Conservation (phyloP, 108 stramenopile genomes). For the Cyclotella kingstonii region DNA sequence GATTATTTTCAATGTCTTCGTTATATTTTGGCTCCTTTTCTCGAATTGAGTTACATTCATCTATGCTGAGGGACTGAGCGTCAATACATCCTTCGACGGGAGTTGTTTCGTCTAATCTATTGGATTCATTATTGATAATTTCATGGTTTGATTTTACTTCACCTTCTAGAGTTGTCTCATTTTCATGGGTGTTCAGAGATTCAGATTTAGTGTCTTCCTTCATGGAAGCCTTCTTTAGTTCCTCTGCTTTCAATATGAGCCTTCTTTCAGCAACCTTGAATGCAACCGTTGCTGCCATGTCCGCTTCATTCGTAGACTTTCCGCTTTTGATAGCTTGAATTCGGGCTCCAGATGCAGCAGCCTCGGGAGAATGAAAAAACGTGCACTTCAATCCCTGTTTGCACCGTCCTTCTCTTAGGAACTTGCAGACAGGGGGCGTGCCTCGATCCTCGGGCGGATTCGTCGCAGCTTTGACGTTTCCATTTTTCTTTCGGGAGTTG, state of each 20-base stretch:
- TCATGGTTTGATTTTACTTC: neutral
- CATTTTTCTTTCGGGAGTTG: neutral
- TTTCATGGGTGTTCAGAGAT: neutral
- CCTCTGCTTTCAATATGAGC: conserved; percentile 3
- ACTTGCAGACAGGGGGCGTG: conserved; percentile 15
- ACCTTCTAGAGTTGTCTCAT: neutral
- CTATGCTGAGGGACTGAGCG: too few species aligned
- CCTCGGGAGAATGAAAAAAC: conserved; percentile 9
- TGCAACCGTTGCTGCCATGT: conserved; percentile 7
- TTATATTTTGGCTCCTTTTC: neutral
- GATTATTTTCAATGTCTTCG: neutral
- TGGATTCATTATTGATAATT: neutral
- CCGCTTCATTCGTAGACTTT: neutral
- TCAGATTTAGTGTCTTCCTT: neutral
- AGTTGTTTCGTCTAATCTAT: neutral
- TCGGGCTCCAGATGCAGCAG: conserved; percentile 1
- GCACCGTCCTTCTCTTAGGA: conserved; percentile 17
- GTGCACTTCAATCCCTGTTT: conserved; percentile 16
- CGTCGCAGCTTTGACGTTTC: neutral
- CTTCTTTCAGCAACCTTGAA: conserved; percentile 9
- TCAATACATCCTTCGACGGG: too few species aligned
- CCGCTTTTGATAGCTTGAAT: neutral
- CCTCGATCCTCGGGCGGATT: neutral
- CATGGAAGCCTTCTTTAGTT: neutral
- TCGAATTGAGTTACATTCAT: neutral